Conservation (phyloP, 805 yeast species). For the Lachancea cidri region DNA sequence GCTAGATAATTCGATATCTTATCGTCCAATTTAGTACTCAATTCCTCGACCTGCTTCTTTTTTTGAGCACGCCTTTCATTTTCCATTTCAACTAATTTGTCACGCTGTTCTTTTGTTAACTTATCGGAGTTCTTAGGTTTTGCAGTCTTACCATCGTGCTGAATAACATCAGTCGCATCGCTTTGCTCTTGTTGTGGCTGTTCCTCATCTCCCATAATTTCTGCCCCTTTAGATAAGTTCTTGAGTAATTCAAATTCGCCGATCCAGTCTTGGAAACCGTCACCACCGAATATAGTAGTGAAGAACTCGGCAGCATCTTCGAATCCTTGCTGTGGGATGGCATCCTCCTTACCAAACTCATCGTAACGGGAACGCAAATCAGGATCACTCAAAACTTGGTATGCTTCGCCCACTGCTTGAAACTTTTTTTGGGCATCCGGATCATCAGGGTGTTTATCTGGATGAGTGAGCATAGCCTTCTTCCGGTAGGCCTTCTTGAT, state of each 20-base stretch:
- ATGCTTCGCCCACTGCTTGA: constrained; percentile 67
- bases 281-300: constrained; percentile 79
- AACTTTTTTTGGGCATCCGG: constrained; percentile 84
- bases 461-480: constrained; percentile 85
- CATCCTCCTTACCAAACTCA: constrained; percentile 74
- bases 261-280: constrained; percentile 69
- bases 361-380: constrained; percentile 71
- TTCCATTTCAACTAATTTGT: constrained; percentile 46
- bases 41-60: constrained; percentile 44
- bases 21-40: constrained; percentile 44
- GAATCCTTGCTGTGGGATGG: constrained; percentile 64
- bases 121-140: constrained; percentile 21
- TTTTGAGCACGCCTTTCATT: constrained; percentile 50
- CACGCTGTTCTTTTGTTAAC: constrained; percentile 40
- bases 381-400: constrained; percentile 73
- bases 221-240: constrained; percentile 56
- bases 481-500: constrained; percentile 92
- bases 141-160: constrained; percentile 36
- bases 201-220: constrained; percentile 34
- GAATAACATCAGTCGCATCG: constrained; percentile 15
- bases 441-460: constrained; percentile 95
- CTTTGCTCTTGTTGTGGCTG: constrained; percentile 17
- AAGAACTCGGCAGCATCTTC: constrained; percentile 87
- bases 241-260: constrained; percentile 70
- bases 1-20: constrained; percentile 42